Evolutionary conservation across 768 basidiomycete species (phyloP).

Genomic region (Gyrodon lividus): DNA sequence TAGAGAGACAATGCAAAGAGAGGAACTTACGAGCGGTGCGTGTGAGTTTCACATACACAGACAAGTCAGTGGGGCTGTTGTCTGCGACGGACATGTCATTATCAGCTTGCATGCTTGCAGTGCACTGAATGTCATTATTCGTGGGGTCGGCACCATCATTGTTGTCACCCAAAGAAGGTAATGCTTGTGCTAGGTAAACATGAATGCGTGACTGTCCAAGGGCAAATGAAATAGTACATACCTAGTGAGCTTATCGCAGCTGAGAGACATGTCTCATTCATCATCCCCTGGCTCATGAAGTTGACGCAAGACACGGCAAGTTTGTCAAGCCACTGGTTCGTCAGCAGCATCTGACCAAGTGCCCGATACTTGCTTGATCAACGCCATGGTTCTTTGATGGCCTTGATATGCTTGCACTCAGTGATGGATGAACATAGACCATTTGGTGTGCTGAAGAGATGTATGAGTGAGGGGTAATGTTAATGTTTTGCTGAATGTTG

Average conservation of each 20-base stretch:
- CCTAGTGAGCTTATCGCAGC: background rate
- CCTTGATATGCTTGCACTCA: slow-evolving; percentile 35
- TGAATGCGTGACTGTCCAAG: background rate
- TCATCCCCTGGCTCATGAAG: slow-evolving; percentile 21
- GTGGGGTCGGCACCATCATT: background rate
- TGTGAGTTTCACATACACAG: background rate
- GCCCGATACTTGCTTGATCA: slow-evolving; percentile 23
- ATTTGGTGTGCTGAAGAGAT: slow-evolving; percentile 31
- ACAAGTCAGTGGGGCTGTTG: background rate
- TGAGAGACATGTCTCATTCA: slow-evolving; percentile 5
- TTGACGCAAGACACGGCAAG: slow-evolving; percentile 17
- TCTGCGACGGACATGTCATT: background rate
- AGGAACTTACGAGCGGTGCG: background rate
- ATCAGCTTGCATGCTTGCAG: background rate
- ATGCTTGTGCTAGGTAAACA: background rate
- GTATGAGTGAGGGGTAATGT: slow-evolving; percentile 19
- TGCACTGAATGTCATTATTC: background rate
- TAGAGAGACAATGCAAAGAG: background rate
- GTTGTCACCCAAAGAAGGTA: background rate
- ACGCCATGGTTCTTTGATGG: slow-evolving; percentile 35
- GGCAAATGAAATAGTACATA: background rate
- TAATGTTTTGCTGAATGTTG: slow-evolving; percentile 35
- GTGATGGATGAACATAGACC: slow-evolving; percentile 39
- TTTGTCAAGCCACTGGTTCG: slow-evolving; percentile 29
- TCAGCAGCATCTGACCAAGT: slow-evolving; percentile 31